A percentile compares a stretch with the other conserved stretches of the same genome.
These are phyloP conservation scores for Syzygium oleosum DNA, from an alignment of 345 rosid genomes.

Conservation along the genomic window DNA sequence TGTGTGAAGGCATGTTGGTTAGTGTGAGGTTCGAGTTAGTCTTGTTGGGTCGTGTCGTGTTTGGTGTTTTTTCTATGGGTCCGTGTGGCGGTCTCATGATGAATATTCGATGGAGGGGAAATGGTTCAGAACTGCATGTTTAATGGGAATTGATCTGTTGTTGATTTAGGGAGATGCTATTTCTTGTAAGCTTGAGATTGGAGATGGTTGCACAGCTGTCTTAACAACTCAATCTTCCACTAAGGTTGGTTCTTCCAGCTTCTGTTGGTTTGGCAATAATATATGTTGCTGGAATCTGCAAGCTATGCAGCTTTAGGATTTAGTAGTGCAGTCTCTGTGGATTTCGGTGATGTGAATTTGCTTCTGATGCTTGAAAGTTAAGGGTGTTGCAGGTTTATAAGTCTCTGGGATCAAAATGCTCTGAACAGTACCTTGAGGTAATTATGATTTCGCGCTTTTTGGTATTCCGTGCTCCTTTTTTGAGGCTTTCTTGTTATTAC, in stretches of 20 bases:
- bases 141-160: neutral
- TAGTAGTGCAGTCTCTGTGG: neutral
- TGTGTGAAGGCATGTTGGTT: neutral
- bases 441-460: neutral
- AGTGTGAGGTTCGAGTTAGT: neutral
- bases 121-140: neutral
- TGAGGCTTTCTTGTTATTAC: neutral
- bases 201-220: conserved; percentile 66
- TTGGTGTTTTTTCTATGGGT: neutral
- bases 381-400: conserved; percentile 51
- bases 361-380: neutral
- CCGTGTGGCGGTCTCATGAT: neutral
- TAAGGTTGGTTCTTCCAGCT: conserved; percentile 35
- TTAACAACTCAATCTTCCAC: conserved; percentile 91
- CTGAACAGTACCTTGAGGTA: conserved; percentile 65
- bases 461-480: neutral
- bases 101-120: neutral
- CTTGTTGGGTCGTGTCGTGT: neutral
- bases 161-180: conserved; percentile 51
- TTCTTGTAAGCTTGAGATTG: conserved; percentile 51
- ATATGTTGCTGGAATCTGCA: neutral
- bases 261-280: neutral
- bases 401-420: conserved; percentile 65
- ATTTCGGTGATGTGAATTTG: neutral
- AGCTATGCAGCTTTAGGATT: neutral